A percentile compares a stretch with the other conserved stretches of the same genome.
These are phyloP conservation scores for Fusarium pininemorale DNA, from an alignment of 2,329 filamentous ascomycete species.

Conservation along the genomic window DNA sequence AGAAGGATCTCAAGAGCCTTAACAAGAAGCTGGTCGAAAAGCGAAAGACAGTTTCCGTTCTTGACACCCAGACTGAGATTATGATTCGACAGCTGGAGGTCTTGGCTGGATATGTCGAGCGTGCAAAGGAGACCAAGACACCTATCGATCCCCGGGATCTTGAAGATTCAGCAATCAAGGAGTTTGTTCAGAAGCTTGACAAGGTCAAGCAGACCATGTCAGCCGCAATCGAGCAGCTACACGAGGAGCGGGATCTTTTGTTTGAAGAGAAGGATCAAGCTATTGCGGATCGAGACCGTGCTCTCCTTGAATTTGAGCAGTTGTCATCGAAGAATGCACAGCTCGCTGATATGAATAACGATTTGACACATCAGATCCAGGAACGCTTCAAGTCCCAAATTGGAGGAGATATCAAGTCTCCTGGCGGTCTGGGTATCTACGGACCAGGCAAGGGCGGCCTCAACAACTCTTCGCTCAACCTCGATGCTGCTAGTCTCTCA, in stretches of 20 bases:
- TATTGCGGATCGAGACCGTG: constrained; percentile 87
- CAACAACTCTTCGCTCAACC: constrained; percentile 60
- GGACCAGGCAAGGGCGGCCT: constrained; percentile 61
- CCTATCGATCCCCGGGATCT: constrained; percentile 83
- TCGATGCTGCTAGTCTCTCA: constrained; percentile 63
- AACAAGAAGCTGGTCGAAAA: constrained; percentile 92
- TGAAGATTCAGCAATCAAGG: constrained; percentile 90
- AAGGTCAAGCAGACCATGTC: constrained; percentile 68
- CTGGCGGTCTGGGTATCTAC: constrained; percentile 68
- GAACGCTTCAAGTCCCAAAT: constrained; percentile 87
- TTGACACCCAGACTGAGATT: constrained; percentile 95
- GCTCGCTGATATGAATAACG: constrained; percentile 93
- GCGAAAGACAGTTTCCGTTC: constrained; percentile 90
- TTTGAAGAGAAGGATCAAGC: constrained; percentile 86
- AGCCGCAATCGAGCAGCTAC: constrained; percentile 66
- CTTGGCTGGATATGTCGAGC: constrained; percentile 86
- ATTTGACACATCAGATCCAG: constrained; percentile 93
- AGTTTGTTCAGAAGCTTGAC: constrained; percentile 81
- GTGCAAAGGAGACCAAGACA: constrained; percentile 82
- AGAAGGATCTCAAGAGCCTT: constrained; percentile 75
- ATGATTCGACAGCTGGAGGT: constrained; percentile 92
- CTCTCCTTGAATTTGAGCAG: constrained; percentile 94
- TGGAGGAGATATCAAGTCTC: constrained; percentile 58
- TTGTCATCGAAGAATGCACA: constrained; percentile 94
- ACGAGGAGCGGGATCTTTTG: constrained; percentile 79